Percentiles rank a stretch among this genome's conserved stretches.
Conservation (phyloP, 1,284 basidiomycete species). For the Sporisorium scitamineum region DNA sequence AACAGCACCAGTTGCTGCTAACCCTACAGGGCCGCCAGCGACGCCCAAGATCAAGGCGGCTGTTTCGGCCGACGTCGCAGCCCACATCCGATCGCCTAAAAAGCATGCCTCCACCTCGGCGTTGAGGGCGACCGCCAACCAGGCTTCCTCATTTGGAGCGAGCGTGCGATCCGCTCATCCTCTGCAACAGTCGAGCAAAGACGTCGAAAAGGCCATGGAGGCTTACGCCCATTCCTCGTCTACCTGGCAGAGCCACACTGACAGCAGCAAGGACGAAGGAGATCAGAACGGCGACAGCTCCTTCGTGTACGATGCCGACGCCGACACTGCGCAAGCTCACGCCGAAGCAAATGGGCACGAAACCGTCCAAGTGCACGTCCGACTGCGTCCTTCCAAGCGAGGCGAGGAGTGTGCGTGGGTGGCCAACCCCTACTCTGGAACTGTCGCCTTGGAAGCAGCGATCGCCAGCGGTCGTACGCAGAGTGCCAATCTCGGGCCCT, state of each 20-base stretch:
- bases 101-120: conserved; percentile 43
- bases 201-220: conserved; percentile 7
- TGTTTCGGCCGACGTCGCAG: conserved; percentile 42
- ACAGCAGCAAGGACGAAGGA: background rate
- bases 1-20: conserved; percentile 2
- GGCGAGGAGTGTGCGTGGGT: conserved; percentile 63
- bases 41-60: conserved; percentile 48
- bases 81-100: conserved; percentile 35
- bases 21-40: conserved; percentile 8
- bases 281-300: conserved; percentile 48
- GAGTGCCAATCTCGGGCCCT: conserved; percentile 49
- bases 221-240: conserved; percentile 28
- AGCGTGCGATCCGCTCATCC: conserved; percentile 7
- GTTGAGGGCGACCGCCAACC: conserved; percentile 11
- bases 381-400: conserved; percentile 49
- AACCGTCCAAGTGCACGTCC: conserved; percentile 60
- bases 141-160: background rate
- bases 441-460: conserved; percentile 49
- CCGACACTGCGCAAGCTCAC: background rate
- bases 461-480: conserved; percentile 48
- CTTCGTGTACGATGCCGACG: conserved; percentile 55
- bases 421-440: conserved; percentile 33
- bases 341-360: conserved; percentile 16
- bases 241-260: conserved; percentile 18
- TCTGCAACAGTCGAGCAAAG: conserved; percentile 13